Conservation (phyloP, 176 grass and related monocot genomes). For the Juncus inflexus region DNA sequence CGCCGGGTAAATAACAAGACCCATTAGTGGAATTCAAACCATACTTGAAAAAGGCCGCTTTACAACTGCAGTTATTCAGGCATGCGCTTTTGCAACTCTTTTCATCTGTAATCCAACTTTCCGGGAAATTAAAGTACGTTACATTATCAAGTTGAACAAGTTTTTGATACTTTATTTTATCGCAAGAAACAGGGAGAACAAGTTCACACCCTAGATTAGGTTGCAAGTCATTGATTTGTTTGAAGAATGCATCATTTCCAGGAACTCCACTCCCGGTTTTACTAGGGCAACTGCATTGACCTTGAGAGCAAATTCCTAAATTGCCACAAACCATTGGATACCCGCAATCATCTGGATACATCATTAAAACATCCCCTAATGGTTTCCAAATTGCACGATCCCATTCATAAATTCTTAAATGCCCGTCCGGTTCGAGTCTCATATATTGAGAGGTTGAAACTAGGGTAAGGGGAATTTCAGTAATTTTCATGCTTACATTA, state of each 20-base stretch:
- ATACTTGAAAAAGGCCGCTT: conserved; percentile 48
- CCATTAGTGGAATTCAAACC: conserved; percentile 42
- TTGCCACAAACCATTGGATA: conserved; percentile 43
- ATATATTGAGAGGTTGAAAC: conserved; percentile 25
- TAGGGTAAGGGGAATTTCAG: not conserved
- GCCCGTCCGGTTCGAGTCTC: conserved; percentile 22
- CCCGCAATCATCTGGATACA: conserved; percentile 40
- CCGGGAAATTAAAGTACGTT: conserved; percentile 45
- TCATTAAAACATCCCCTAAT: conserved; percentile 29
- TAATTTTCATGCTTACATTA: conserved; percentile 20
- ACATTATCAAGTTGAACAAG: conserved; percentile 33
- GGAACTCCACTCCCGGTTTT: conserved; percentile 8
- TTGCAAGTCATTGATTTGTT: conserved; percentile 22
- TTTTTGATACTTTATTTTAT: conserved; percentile 38
- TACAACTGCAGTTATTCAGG: conserved; percentile 69
- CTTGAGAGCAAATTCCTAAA: conserved; percentile 48
- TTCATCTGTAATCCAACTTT: conserved; percentile 44
- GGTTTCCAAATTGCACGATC: conserved; percentile 27
- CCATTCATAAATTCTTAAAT: conserved; percentile 31
- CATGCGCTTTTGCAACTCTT: conserved; percentile 67
- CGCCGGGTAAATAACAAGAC: conserved; percentile 46
- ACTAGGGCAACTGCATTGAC: conserved; percentile 39
- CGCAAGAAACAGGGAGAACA: conserved; percentile 41
- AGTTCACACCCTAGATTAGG: conserved; percentile 39
- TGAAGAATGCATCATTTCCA: conserved; percentile 36